A percentile compares a stretch with the other conserved stretches of the same genome.
phyloP scores from a whole-genome alignment of 176 grass and related monocot species.

The Lolium rigidum region DNA sequence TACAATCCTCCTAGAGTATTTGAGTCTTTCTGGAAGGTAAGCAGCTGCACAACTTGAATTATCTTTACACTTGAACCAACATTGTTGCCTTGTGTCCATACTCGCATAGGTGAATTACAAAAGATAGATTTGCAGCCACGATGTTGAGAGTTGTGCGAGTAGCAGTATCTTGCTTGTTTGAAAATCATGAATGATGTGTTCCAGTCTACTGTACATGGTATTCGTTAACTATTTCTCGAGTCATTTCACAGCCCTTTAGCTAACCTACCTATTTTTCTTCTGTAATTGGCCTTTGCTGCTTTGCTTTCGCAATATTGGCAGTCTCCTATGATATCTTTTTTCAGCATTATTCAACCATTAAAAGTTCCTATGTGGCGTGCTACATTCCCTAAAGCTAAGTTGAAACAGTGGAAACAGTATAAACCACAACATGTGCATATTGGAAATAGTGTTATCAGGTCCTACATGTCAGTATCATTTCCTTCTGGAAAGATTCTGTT shows the following conservation, averaged over 20 bases:
- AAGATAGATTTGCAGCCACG: neutral
- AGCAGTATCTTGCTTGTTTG: neutral
- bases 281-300: neutral
- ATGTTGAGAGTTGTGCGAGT: neutral
- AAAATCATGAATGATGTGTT: neutral
- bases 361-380: neutral
- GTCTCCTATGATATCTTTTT: neutral
- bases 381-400: neutral
- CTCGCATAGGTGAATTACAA: neutral
- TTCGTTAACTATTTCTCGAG: neutral
- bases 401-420: neutral
- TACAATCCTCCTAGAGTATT: slow-evolving; percentile 90
- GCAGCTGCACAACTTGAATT: slow-evolving; percentile 5
- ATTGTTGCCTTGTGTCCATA: slow-evolving; percentile 16
- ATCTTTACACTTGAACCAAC: slow-evolving; percentile 23
- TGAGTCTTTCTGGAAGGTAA: slow-evolving; percentile 86
- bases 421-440: neutral
- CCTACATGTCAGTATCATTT: neutral
- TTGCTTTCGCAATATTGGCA: neutral
- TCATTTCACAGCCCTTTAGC: neutral
- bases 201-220: neutral
- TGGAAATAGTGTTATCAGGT: neutral
- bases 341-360: neutral
- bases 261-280: neutral
- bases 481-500: neutral